These are phyloP conservation scores for Volvox carteri DNA, from an alignment of 163 green algal genomes.

Conservation along the genomic window DNA sequence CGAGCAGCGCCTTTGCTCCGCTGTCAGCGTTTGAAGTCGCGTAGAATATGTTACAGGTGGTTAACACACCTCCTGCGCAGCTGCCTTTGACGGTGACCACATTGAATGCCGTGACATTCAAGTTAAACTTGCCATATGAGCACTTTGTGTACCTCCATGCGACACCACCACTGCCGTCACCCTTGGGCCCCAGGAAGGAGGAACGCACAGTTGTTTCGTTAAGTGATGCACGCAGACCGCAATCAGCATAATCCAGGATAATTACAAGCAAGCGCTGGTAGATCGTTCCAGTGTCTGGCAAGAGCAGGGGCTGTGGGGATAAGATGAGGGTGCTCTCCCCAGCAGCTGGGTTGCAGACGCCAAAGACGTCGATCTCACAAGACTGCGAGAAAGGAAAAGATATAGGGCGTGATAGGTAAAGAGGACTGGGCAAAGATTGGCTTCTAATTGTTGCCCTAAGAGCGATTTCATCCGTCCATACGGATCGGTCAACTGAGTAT, in stretches of 20 bases:
- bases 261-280: background rate
- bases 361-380: no score
- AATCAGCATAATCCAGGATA: background rate
- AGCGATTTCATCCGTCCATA: no score
- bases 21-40: background rate
- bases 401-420: no score
- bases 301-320: no score
- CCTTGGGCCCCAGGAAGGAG: background rate
- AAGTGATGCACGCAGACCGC: background rate
- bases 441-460: no score
- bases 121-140: background rate
- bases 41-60: background rate
- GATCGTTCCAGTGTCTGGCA: no score
- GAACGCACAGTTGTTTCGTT: background rate
- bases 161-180: background rate
- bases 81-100: background rate
- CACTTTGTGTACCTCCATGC: conserved; percentile 5
- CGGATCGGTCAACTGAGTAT: no score
- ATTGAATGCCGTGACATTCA: background rate
- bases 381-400: no score
- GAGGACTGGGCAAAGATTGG: no score
- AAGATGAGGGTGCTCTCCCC: no score
- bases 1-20: background rate
- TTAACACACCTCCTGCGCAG: background rate
- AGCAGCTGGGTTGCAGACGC: no score